Base-by-base conservation (phyloP, 2,329 filamentous ascomycete genomes). In the Aschersonia sp. region DNA sequence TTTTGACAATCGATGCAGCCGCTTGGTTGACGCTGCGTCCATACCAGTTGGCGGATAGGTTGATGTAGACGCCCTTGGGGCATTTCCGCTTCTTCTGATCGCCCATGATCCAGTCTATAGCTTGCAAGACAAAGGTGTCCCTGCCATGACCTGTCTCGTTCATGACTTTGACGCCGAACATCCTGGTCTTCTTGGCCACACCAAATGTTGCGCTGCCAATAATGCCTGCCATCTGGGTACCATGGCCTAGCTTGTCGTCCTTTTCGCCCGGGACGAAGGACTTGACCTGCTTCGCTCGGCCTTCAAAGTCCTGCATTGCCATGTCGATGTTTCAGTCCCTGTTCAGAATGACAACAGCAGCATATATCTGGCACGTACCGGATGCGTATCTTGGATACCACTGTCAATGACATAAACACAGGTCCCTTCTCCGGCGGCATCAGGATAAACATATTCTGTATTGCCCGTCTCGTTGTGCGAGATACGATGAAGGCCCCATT, bases 31-130 rank as follows among this genome's bases (percentile, higher is more conserved):
- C 55, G 9, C 73, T 59, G 3, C 61, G 50, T 3, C 71, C 73
- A 50, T 54, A 61, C 47, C 55, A 47, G 10, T 74, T 75, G 6
- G 75, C 74, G 9, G 72, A 76, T 74, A 79, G 75, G 64, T 73
- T 76, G 54, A 72, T 69, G 12, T 78, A 73, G 38, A 68, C 62
- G 30, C 70, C 69, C 46, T 62, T 66, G 54, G 63, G 59, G 61
- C 69, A 71, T 54, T 52, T 59, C 49, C 63, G 61, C 3, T 53
- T 58, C 45, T 57, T 45, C 20, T 62, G 54, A 52, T 72, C 68
- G 12, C 54, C 49, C 40, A 61, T 60, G 4, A 69, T 68, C 40
- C 60, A 72, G 57, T 71, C 65, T 52, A 71, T 69, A 46, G 68
- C 69, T 5, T 67, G 66, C 40, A 72, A 64, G 51, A 72, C 65